phyloP scores from a whole-genome alignment of 805 yeast genomes.

The Naumovozyma castellii region DNA sequence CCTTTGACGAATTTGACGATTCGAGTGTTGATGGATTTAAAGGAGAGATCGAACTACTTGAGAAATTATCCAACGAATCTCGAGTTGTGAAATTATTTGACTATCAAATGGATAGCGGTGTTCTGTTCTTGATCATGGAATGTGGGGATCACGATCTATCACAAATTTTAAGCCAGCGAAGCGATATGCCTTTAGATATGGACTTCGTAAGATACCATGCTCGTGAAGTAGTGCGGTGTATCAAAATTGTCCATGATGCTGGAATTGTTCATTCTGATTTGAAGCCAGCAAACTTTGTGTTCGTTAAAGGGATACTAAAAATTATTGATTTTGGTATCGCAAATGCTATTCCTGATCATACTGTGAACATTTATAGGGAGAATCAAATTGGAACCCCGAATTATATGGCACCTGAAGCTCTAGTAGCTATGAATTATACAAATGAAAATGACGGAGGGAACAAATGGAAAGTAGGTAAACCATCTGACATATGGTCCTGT shows the following conservation, averaged over 20 bases:
- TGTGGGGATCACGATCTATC: constrained; percentile 90
- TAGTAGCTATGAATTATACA: constrained; percentile 45
- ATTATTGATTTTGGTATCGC: constrained; percentile 94
- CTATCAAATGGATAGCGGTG: constrained; percentile 54
- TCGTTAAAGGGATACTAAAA: constrained; percentile 76
- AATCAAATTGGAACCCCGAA: constrained; percentile 92
- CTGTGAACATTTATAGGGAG: constrained; percentile 81
- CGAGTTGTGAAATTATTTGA: constrained; percentile 76
- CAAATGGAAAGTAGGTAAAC: constrained; percentile 75
- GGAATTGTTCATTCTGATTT: constrained; percentile 82
- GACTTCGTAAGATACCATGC: constrained; percentile 75
- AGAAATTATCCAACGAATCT: constrained; percentile 46
- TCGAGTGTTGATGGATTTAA: constrained; percentile 67
- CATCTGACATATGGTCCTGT: constrained; percentile 96
- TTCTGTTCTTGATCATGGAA: constrained; percentile 76
- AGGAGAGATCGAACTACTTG: constrained; percentile 76
- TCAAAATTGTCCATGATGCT: constrained; percentile 74
- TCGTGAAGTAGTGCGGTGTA: constrained; percentile 70
- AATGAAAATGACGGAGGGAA: constrained; percentile 14
- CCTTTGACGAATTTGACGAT: constrained; percentile 73
- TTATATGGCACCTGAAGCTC: constrained; percentile 96
- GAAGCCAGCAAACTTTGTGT: constrained; percentile 62
- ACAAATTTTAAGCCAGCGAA: constrained; percentile 56
- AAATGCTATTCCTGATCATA: constrained; percentile 88
- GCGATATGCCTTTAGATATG: constrained; percentile 46